Base-by-base conservation (phyloP, 2,329 filamentous ascomycete genomes). In the Neonectria neomacrospora region DNA sequence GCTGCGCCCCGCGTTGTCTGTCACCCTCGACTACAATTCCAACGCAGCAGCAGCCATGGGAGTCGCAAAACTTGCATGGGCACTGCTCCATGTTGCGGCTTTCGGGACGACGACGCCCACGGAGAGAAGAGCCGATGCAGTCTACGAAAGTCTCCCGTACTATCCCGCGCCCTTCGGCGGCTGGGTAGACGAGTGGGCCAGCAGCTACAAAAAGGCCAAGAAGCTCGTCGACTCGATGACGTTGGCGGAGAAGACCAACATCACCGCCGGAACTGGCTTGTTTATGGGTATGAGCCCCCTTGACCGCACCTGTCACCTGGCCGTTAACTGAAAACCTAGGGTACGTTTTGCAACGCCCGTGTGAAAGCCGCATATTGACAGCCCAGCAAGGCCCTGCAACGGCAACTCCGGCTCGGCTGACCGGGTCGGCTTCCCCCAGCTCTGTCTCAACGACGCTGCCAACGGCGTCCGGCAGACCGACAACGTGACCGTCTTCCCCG, bases 221-320 rank as follows among this genome's bases (percentile, higher is more conserved):
- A 77, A 81, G 3, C 77, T 94, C 14, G 91, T 95, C 16, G 86
- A 87, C 56, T 85, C 88, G 51, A 92, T 95, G 91, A 94, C 91
- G 0, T 78, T 95, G 59, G 91, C 91, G 2, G 92, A 94, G 75
- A 95, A 94, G 79, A 89, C 90, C 3, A 94, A 94, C 73, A 83
- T 94, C 54, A 93, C 91, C 0, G 86, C 86, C 1, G 91, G 91
- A 3, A 90, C 86, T 1, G 91, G 91, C 1, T 84, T 90, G 44
- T 90, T 83, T 67, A 94, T 93, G 91, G 91, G 86, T 81, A 73
- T 16, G 58, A 32, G 16, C 12, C 9, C 7, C 32, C 8, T 10
- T 1, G n/a, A 18, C 2, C 16, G 32, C 6, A 30, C 51, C 1
- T 2, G 4, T 5, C 1, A 3, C 3, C 12, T 2, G 14, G 8